A percentile compares a stretch with the other conserved stretches of the same genome.
Evolutionary conservation across 495 filamentous ascomycete genomes (phyloP).

Genomic region (Umbilicaria muhlenbergii): DNA sequence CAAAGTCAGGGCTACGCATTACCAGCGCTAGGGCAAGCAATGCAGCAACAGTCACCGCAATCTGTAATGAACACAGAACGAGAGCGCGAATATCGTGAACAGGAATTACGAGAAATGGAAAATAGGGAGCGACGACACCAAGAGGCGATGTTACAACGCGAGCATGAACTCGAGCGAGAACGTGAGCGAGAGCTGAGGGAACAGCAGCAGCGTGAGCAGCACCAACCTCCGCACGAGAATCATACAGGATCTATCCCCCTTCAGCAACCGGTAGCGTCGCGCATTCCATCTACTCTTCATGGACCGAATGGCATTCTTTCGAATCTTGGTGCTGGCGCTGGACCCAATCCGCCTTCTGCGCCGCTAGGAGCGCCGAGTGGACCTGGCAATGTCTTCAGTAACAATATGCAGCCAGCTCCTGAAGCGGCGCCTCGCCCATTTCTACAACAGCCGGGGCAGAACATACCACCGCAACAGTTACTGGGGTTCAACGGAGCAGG

Average conservation of each 20-base stretch:
- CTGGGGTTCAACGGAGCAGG: constrained; percentile 36
- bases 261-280: constrained; percentile 79
- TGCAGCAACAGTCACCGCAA: constrained; percentile 32
- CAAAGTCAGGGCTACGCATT: constrained; percentile 25
- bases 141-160: constrained; percentile 4
- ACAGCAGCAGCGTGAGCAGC: constrained; percentile 30
- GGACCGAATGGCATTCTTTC: constrained; percentile 76
- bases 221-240: constrained; percentile 54
- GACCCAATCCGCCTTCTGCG: constrained; percentile 31
- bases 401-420: constrained; percentile 42
- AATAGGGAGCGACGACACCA: constrained; percentile 27
- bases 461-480: constrained; percentile 39
- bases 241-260: constrained; percentile 71
- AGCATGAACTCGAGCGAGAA: constrained; percentile 41
- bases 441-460: constrained; percentile 44
- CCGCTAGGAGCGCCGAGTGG: constrained; percentile 52
- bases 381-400: constrained; percentile 48
- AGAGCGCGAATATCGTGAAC: constrained; percentile 31
- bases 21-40: constrained; percentile 34
- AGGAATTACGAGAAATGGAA: constrained; percentile 27
- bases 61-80: constrained; percentile 31
- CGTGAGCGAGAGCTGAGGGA: constrained; percentile 35
- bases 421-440: constrained; percentile 44
- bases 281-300: constrained; percentile 64
- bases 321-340: constrained; percentile 44